These are phyloP conservation scores for Ascochyta clinopodiicola DNA, from an alignment of 2,329 filamentous ascomycete species.

Conservation along the genomic window DNA sequence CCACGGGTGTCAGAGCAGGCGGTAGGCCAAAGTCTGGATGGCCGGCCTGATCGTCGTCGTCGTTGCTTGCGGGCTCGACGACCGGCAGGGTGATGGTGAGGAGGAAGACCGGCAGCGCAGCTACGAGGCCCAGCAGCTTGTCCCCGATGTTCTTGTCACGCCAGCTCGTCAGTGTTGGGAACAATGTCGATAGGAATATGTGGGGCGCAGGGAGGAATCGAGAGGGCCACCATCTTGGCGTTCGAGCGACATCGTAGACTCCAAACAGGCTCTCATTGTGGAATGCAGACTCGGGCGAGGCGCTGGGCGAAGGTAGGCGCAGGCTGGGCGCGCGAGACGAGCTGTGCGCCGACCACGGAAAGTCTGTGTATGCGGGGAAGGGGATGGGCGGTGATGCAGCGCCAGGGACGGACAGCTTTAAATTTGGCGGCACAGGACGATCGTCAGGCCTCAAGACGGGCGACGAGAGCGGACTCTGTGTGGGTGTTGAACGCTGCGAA, in stretches of 20 bases:
- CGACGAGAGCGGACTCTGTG: slow-evolving; percentile 36
- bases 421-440: slow-evolving; percentile 41
- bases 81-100: slow-evolving; percentile 91
- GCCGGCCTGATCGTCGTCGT: slow-evolving; percentile 38
- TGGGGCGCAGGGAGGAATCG: slow-evolving; percentile 73
- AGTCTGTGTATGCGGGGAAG: slow-evolving; percentile 73
- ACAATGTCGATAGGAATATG: slow-evolving; percentile 74
- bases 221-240: slow-evolving; percentile 82
- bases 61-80: slow-evolving; percentile 70
- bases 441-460: slow-evolving; percentile 33
- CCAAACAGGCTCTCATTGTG: slow-evolving; percentile 53
- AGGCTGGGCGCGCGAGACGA: slow-evolving; percentile 63
- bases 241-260: slow-evolving; percentile 48
- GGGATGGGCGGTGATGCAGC: slow-evolving; percentile 60
- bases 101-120: slow-evolving; percentile 88
- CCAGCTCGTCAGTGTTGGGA: slow-evolving; percentile 88
- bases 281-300: slow-evolving; percentile 59
- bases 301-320: slow-evolving; percentile 59
- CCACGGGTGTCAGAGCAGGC: slow-evolving; percentile 31
- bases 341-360: slow-evolving; percentile 48
- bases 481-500: slow-evolving; percentile 26
- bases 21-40: slow-evolving; percentile 43
- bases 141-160: slow-evolving; percentile 82
- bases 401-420: slow-evolving; percentile 52
- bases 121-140: slow-evolving; percentile 78